phyloP scores from a whole-genome alignment of 306 rosid species.

The Aeschynomene evenia region DNA sequence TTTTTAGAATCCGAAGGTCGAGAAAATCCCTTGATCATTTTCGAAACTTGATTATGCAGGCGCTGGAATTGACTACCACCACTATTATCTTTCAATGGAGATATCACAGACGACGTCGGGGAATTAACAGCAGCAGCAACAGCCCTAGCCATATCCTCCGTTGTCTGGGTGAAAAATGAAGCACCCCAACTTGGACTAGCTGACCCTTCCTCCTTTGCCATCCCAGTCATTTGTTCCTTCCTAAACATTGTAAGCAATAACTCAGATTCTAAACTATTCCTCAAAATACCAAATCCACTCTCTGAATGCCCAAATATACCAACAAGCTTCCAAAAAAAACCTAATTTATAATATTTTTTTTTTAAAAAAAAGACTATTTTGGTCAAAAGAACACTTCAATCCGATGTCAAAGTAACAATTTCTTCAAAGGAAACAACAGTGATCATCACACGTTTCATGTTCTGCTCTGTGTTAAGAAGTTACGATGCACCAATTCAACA shows the following conservation, averaged over 20 bases:
- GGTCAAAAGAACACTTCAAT: not conserved
- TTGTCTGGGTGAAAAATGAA: slow-evolving; percentile 56
- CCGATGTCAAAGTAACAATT: slow-evolving; percentile 12
- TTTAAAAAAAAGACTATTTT: not conserved
- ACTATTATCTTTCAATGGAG: slow-evolving; percentile 65
- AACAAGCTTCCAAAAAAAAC: not conserved
- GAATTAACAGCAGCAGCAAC: slow-evolving; percentile 59
- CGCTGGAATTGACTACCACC: slow-evolving; percentile 69
- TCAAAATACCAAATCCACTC: slow-evolving; percentile 7
- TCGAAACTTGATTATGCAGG: slow-evolving; percentile 63
- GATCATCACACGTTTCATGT: not conserved
- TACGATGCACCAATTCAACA: not conserved
- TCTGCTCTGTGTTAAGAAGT: not conserved
- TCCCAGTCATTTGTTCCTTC: slow-evolving; percentile 39
- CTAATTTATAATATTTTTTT: not conserved
- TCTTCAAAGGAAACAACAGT: slow-evolving; percentile 13
- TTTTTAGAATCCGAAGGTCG: slow-evolving; percentile 54
- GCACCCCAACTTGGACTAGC: slow-evolving; percentile 71
- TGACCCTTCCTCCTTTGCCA: slow-evolving; percentile 54
- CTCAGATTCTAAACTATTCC: slow-evolving; percentile 12
- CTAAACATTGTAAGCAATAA: slow-evolving; percentile 12
- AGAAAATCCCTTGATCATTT: slow-evolving; percentile 72
- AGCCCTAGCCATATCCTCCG: slow-evolving; percentile 70
- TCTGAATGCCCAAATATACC: not conserved
- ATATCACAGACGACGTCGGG: slow-evolving; percentile 54